Evolutionary conservation across 805 yeast genomes (phyloP).

Genomic region (Metschnikowia aberdeeniae): DNA sequence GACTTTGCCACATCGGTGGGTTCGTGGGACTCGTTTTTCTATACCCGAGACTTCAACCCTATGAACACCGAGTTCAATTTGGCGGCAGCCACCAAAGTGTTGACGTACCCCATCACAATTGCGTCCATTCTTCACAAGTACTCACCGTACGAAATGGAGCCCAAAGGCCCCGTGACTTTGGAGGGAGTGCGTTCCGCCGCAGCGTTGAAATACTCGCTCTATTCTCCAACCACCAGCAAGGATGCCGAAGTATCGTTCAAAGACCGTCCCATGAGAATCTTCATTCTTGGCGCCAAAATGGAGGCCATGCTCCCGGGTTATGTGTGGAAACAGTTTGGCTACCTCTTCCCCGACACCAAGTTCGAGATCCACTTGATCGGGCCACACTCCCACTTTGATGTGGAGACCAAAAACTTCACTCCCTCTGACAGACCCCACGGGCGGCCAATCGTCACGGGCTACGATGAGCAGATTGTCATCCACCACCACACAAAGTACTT

Average conservation of each 20-base stretch:
- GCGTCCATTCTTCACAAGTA: constrained; percentile 77
- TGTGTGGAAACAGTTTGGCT: constrained; percentile 92
- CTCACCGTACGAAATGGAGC: constrained; percentile 78
- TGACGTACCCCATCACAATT: constrained; percentile 88
- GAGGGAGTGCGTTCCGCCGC: constrained; percentile 94
- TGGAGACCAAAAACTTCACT: constrained; percentile 56
- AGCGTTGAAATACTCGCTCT: constrained; percentile 85
- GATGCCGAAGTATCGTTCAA: constrained; percentile 54
- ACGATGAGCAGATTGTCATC: constrained; percentile 69
- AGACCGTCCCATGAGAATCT: constrained; percentile 86
- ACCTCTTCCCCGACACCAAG: constrained; percentile 73
- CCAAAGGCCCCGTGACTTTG: constrained; percentile 81
- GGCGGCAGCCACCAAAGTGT: constrained; percentile 92
- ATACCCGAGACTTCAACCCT: constrained; percentile 87
- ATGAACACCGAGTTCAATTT: constrained; percentile 96
- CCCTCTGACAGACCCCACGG: constrained; percentile 46
- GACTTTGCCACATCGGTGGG: constrained; percentile 74
- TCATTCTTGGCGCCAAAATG: constrained; percentile 86
- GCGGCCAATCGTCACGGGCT: constrained; percentile 66
- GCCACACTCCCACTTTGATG: constrained; percentile 83
- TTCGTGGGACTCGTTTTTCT: constrained; percentile 90
- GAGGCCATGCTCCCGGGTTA: constrained; percentile 92
- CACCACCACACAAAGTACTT: constrained; percentile 87
- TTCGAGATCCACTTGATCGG: constrained; percentile 92
- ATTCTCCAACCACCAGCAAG: constrained; percentile 54